Base-by-base conservation (phyloP, 257 asterid species). In the Solanum tarijense region DNA sequence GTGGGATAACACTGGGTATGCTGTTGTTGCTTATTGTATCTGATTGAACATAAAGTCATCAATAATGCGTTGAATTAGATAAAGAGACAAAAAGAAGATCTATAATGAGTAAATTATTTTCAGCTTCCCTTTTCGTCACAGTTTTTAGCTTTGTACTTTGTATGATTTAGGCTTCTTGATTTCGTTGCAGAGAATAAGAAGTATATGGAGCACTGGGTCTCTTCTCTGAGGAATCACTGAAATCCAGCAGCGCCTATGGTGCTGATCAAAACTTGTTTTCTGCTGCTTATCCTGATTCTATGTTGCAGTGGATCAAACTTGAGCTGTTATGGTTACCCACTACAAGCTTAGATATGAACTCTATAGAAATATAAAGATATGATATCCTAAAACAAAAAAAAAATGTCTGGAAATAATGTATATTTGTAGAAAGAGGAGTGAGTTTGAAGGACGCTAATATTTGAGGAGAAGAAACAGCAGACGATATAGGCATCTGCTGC, bases 181-280 rank as follows among this genome's bases (percentile, higher is more conserved):
- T 32, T 65, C 69, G 35, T 16, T 86, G 91, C 94, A 92, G 94
- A 89, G 29, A 87, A 88, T 88, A 91, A 88, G 93, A 91, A 89
- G 68, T 69, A 82, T 43, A 86, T 91, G 93, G 92, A 91, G 86
- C 92, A 90, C 66, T 92, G 93, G 93, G 92, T 90, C 27, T 90
- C 93, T 35, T 91, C 90, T 35, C 90, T 90, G 65, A 90, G 84
- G 81, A 89, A 83, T 35, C 38, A n/a, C 84, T 89, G 90, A 87
- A 25, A 48, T 69, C 86, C 8, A 39, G 62, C 38, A 27, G 27
- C 3, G 23, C 31, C 20, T 13, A 32, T 5, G 31, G 16, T 41
- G 52, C 58, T 16, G 68, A 16, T 46, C 34, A 3, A 72, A n/a
- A 34, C 36, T 38, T 73, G n/a, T 25, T 18, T 35, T 21, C 69